phyloP scores from a whole-genome alignment of 2,329 filamentous ascomycete species.

The Ceratocystis cacaofunesta region DNA sequence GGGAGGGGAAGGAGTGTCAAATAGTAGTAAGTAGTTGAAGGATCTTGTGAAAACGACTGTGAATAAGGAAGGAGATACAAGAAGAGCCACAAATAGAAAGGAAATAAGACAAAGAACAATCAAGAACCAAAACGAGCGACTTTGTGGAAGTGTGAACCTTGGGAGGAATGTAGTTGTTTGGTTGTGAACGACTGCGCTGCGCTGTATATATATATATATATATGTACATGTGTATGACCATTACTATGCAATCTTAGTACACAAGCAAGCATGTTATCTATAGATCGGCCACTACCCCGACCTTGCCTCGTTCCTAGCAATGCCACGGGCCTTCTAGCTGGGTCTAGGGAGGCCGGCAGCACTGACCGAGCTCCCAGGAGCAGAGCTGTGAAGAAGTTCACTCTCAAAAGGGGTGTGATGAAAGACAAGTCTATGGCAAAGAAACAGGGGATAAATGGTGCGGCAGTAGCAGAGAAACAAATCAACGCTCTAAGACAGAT shows the following conservation, averaged over 20 bases:
- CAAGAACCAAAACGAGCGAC: too few relatives aligned
- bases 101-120: too few relatives aligned
- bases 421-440: not conserved
- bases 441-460: slow-evolving; percentile 1
- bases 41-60: too few relatives aligned
- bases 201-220: not conserved
- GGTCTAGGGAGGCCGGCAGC: too few relatives aligned
- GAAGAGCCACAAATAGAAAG: too few relatives aligned
- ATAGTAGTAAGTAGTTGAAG: too few relatives aligned
- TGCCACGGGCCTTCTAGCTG: too few relatives aligned
- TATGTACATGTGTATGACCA: not conserved
- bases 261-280: not conserved
- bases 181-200: not conserved
- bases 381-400: not conserved
- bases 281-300: too few relatives aligned
- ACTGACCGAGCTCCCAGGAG: too few relatives aligned
- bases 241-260: not conserved
- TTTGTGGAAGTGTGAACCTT: not conserved
- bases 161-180: not conserved
- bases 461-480: not conserved
- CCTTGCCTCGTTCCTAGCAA: too few relatives aligned
- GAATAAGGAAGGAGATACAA: too few relatives aligned
- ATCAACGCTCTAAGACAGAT: not conserved
- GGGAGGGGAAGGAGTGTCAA: not conserved
- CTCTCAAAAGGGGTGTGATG: not conserved